These are phyloP conservation scores for Dujonia santamariae DNA, from an alignment of 1,139 yeast species.

Conservation along the genomic window DNA sequence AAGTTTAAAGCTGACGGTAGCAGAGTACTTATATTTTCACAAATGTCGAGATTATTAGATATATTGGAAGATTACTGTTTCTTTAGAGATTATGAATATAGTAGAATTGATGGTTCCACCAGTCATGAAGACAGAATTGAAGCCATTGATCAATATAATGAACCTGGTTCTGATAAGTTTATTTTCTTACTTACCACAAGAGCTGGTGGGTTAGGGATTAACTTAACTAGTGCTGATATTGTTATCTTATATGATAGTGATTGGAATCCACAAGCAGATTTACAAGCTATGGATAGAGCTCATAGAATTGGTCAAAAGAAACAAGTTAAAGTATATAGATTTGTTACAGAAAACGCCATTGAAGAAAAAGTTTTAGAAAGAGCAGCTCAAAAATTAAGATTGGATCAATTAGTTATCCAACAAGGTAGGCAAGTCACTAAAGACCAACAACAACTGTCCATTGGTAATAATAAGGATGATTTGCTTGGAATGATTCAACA, in stretches of 20 bases:
- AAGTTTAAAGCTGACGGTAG: constrained; percentile 67
- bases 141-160: constrained; percentile 75
- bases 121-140: constrained; percentile 72
- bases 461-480: constrained; percentile 53
- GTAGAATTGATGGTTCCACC: constrained; percentile 81
- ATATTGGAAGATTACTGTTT: constrained; percentile 75
- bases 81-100: constrained; percentile 64
- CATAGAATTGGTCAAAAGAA: constrained; percentile 85
- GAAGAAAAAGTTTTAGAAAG: constrained; percentile 80
- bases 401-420: constrained; percentile 79
- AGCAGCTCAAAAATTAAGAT: constrained; percentile 73
- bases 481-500: constrained; percentile 76
- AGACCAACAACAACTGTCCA: constrained; percentile 15
- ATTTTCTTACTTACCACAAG: constrained; percentile 72
- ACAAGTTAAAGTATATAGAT: constrained; percentile 74
- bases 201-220: constrained; percentile 88
- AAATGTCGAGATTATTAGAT: constrained; percentile 79
- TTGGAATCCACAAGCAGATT: constrained; percentile 87
- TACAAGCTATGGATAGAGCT: constrained; percentile 87
- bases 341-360: constrained; percentile 76
- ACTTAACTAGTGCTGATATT: constrained; percentile 72
- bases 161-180: constrained; percentile 66
- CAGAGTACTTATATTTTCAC: constrained; percentile 73
- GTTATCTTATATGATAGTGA: constrained; percentile 75
- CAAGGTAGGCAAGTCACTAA: constrained; percentile 57